Evolutionary conservation across 257 asterid genomes (phyloP), one percentile per base, ranked within the genome.

Genomic region (Jacaranda copaia): DNA sequence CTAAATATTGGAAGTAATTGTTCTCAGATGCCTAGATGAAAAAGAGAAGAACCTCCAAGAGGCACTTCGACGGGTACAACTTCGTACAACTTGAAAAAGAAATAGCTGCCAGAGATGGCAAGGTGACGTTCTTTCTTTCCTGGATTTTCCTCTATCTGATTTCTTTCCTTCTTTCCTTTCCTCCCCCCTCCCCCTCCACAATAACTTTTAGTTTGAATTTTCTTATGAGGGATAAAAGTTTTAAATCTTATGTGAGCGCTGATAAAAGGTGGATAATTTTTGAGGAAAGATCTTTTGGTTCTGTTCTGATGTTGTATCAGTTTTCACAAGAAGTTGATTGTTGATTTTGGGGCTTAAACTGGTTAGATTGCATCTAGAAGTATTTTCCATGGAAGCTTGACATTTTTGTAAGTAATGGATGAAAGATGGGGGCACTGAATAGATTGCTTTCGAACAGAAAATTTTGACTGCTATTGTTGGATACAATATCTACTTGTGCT

Each of bases 41-140:
- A 91, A 89, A 56, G 94, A 90, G 81, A 87, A 81, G 78, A 84
- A 64, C 46, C 86, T 91, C 77, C 87, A 81, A 77, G 97, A 91
- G 74, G 83, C 85, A 61, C 81, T 84, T 81, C 88, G 73, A 67
- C 92, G 90, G 39, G 85, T 89, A 49, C 90, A 89, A 74, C 77
- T 89, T 86, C 98, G n/a, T n/a, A n/a, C n/a, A n/a, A n/a, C n/a
- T 91, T 68, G 97, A 96, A 84, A 89, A 81, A 76, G 99, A 93
- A 81, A 85, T 91, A 68, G 90, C 91, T 74, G 81, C 88, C 76
- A 94, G 90, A 79, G 97, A 90, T 82, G 83, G 56, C 19, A 96
- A 96, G 93, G 99, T 91, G 72, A 74, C 62, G 32, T 25, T 25
- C 32, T 25, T 2, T 25, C 32, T 25, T 25, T 25, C 32, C 32